Base-by-base conservation (phyloP, 805 yeast species). In the Monosporozyma yasuniensis region DNA sequence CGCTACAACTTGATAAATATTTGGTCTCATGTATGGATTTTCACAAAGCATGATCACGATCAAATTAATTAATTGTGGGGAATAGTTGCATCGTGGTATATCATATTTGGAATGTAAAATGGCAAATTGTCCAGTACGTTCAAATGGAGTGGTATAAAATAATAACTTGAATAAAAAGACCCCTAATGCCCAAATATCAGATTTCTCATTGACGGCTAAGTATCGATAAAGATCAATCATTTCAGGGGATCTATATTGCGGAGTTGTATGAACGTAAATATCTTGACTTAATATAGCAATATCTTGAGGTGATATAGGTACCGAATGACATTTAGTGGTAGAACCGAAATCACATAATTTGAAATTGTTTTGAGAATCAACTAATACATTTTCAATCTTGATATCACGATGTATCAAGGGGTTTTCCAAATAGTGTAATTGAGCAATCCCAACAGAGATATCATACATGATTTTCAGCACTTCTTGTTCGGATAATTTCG, bases 181-280 rank as follows among this genome's bases (percentile, higher is more conserved):
- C 10, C 99, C 99, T 45, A 91, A 70, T 0, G 99, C 99, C 99
- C 99, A 91, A 45, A 91, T 86, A 68, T 91, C 99, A 7, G 91
- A 76, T 66, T 88, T 88, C 60, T 90, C 95, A 66, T 91, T 93
- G 39, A 91, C 85, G 1, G 96, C 93, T 44, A 81, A 70, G 6
- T 89, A 86, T 44, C 88, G 73, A 63, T 84, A 83, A 23, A 90
- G 74, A 67, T 91, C 97, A 50, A 91, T 79, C 98, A 91, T 93
- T 64, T 91, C 99, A 0, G 99, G 99, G 0, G 95, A 75, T 54
- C 99, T 74, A 64, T 91, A 91, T 66, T 93, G 99, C 14, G 96
- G 96, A 3, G 99, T 91, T 0, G 99, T 91, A 62, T 91, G 95
- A 54, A 83, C 80, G 60, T 87, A 78, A 50, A 91, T 80, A 64